Evolutionary conservation across 169 alveolate genomes (phyloP).

Genomic region (Cryptosporidium bovis): DNA sequence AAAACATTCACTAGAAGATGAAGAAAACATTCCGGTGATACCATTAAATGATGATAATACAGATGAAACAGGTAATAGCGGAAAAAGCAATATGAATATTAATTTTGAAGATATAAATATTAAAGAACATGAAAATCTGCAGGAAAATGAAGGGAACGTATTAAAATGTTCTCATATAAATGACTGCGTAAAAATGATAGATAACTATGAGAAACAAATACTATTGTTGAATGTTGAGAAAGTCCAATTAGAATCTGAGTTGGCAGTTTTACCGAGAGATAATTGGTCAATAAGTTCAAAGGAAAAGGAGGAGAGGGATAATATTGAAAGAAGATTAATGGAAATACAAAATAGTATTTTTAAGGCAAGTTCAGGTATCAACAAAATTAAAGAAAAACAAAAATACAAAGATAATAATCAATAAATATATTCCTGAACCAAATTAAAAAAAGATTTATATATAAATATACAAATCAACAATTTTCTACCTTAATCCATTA

Average conservation of each 20-base stretch:
- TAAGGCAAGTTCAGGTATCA: constrained; percentile 26
- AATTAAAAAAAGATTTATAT: background rate
- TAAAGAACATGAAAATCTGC: background rate
- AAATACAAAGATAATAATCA: background rate
- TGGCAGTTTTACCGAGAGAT: constrained; percentile 40
- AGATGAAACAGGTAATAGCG: background rate
- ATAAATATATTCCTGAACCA: background rate
- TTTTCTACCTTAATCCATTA: background rate
- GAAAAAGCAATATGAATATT: background rate
- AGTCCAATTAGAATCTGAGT: constrained; percentile 50
- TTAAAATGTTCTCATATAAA: background rate
- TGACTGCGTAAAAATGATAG: constrained; percentile 26
- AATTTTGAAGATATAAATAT: background rate
- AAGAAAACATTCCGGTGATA: constrained; percentile 61
- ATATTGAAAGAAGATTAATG: constrained; percentile 42
- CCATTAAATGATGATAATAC: background rate
- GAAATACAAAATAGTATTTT: constrained; percentile 53
- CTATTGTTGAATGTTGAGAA: constrained; percentile 63
- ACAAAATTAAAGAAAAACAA: constrained; percentile 5
- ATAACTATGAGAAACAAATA: constrained; percentile 61
- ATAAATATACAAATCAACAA: background rate
- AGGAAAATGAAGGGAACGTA: background rate
- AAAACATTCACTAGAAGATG: constrained; percentile 24
- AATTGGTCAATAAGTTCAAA: constrained; percentile 48
- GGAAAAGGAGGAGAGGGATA: constrained; percentile 25